Evolutionary conservation across 768 basidiomycete species (phyloP).

Genomic region (Boletellus ananas): DNA sequence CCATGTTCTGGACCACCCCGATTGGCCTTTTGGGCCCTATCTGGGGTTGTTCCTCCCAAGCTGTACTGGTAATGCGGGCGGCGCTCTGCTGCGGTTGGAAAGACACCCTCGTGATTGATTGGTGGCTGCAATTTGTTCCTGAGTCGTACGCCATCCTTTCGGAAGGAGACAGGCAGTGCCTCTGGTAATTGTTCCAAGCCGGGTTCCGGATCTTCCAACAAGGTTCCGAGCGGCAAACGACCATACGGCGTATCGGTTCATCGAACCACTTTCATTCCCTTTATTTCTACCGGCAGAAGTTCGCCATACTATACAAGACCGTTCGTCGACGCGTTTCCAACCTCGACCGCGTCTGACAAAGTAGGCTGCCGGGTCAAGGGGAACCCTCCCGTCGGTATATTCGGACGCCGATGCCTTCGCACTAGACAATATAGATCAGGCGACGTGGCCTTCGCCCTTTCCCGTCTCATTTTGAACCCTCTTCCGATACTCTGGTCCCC

Average conservation of each 20-base stretch:
- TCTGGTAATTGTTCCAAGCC: constrained; percentile 26
- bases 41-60: constrained; percentile 20
- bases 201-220: constrained; percentile 32
- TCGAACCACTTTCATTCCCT: constrained; percentile 26
- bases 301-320: constrained; percentile 10
- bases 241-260: constrained; percentile 21
- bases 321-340: no score
- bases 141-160: constrained; percentile 18
- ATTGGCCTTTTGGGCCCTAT: constrained; percentile 9
- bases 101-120: constrained; percentile 23
- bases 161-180: constrained; percentile 27
- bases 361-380: constrained; percentile 22
- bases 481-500: constrained; percentile 33
- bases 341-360: constrained; percentile 3
- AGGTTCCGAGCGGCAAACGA: constrained; percentile 25
- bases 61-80: constrained; percentile 9
- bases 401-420: constrained; percentile 12
- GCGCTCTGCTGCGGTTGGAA: constrained; percentile 22
- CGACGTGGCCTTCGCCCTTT: constrained; percentile 25
- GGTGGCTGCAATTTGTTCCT: constrained; percentile 29
- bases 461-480: constrained; percentile 27
- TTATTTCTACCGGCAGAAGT: constrained; percentile 17
- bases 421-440: constrained; percentile 16
- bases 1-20: constrained; percentile 29
- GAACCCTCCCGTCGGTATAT: constrained; percentile 10